Percentiles rank a stretch among this genome's conserved stretches.
Evolutionary conservation across 495 filamentous ascomycete genomes (phyloP).

Genomic region (Talaromyces thailandensis): DNA sequence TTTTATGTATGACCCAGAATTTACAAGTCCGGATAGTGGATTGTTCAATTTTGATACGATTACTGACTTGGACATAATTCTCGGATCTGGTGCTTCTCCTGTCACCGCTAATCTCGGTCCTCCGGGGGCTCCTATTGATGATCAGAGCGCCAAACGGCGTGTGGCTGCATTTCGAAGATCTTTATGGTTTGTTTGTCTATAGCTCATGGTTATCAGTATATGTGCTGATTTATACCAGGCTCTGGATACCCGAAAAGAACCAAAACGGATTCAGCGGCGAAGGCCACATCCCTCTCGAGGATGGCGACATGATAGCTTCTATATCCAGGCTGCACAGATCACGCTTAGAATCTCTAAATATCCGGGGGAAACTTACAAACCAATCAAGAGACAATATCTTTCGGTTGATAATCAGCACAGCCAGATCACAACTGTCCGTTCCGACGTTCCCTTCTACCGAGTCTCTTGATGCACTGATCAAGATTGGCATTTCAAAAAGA

Average conservation of each 20-base stretch:
- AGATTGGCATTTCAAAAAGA: constrained; percentile 46
- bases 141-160: constrained; percentile 11
- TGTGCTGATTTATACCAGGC: constrained; percentile 7
- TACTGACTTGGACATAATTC: constrained; percentile 14
- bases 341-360: constrained; percentile 14
- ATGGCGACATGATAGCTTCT: constrained; percentile 13
- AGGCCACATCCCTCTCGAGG: constrained; percentile 13
- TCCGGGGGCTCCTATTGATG: constrained; percentile 6
- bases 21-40: constrained; percentile 9
- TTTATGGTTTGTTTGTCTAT: constrained; percentile 12
- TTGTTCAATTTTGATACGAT: constrained; percentile 16
- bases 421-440: constrained; percentile 33
- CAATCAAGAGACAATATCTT: constrained; percentile 19
- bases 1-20: constrained; percentile 18
- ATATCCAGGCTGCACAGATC: constrained; percentile 12
- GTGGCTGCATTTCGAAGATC: constrained; percentile 19
- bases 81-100: neutral
- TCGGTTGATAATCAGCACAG: constrained; percentile 15
- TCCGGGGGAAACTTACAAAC: constrained; percentile 14
- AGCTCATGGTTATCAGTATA: neutral
- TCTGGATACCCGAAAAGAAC: constrained; percentile 21
- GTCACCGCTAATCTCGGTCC: neutral
- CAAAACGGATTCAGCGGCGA: constrained; percentile 21
- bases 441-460: constrained; percentile 48
- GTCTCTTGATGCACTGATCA: constrained; percentile 48